Evolutionary conservation across 768 basidiomycete genomes (phyloP), one percentile per base, ranked within the genome.

Genomic region (Suillus brevipes): DNA sequence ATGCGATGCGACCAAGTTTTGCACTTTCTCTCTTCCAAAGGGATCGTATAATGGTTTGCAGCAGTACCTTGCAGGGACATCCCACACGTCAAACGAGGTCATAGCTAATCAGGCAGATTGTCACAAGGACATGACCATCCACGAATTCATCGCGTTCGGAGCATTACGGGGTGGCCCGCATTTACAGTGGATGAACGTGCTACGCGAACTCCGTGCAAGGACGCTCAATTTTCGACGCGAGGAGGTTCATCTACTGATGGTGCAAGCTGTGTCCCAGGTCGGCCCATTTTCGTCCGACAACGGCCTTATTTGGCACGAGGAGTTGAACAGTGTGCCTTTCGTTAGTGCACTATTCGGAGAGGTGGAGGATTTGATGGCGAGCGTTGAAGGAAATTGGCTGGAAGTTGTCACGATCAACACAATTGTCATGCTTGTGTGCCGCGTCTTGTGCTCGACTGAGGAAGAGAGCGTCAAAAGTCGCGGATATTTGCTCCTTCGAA

Each of bases 141-240:
- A 87, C 36, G 84, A 87, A 62, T 81, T 74, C 40, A 72, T 80
- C 14, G 75, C 81, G 0, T 87, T 84, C 60, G 80, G 78, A 13
- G 73, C 76, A 58, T 66, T 87, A 42, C 82, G 86, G 6, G 77
- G 80, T 43, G 84, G 85, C 0, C 64, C 74, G 0, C 70, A 64
- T 2, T 66, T 87, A 0, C 85, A 86, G 58, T 85, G 84, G 85
- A 70, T 80, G 45, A 86, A 86, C 64, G 79, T 87, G 45, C 64
- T 78, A 14, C 78, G 81, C n/a, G 83, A 83, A 65, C 66, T 87
- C n/a, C 75, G 76, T 8, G 74, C 75, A 8, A 73, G 77, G 25
- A 67, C 69, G 0, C 66, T 87, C 62, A 78, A 75, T 10, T 81
- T 87, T 63, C 71, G 74, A 28, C 63, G 68, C 9, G 73, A 74